Base-by-base conservation (phyloP, 2,329 filamentous ascomycete genomes). In the Elsinoe perseae region DNA sequence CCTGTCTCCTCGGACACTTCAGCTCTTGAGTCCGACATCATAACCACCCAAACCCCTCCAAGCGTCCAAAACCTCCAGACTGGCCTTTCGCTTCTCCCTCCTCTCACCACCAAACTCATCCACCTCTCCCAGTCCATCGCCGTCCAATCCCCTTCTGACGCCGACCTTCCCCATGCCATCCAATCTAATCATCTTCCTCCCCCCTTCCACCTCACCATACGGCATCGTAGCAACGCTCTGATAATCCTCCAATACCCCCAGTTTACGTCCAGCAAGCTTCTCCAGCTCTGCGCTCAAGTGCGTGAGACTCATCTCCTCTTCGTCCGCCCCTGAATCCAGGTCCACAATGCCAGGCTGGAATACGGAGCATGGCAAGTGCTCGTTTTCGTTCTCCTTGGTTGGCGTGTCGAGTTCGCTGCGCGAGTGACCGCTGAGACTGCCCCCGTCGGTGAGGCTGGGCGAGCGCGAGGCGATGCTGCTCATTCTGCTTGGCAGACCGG, bases 21-120 rank as follows among this genome's bases (percentile, higher is more conserved):
- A 25, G 4, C 43, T 23, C 43, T 46, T 46, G 20, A 46, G 18
- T 3, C 43, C 25, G 2, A 27, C 25, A 28, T 42, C 36, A 56
- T 48, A 56, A 2, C 59, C 59, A 8, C 59, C 59, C 25, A 60
- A 40, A 20, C 36, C 53, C 6, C 23, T 38, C 59, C 59, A 60
- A 38, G 59, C 59, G 21, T 56, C 56, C 27, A 59, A 28, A 8
- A 59, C 57, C 44, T 55, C 57, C 20, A 43, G 46, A 42, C 57
- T 57, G 30, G 56, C 57, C 36, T 58, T 54, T 12, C 54, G 50
- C 43, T 57, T 56, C 34, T 54, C 48, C 16, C 59, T 55, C 40
- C 38, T 36, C 40, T 34, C 14, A 10, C 18, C 59, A 43, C 53
- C 53, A 16, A 21, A 38, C 12, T 30, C 27, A 30, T 55, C 36